Conservation (phyloP, 768 basidiomycete genomes). For the Gyrodon lividus region DNA sequence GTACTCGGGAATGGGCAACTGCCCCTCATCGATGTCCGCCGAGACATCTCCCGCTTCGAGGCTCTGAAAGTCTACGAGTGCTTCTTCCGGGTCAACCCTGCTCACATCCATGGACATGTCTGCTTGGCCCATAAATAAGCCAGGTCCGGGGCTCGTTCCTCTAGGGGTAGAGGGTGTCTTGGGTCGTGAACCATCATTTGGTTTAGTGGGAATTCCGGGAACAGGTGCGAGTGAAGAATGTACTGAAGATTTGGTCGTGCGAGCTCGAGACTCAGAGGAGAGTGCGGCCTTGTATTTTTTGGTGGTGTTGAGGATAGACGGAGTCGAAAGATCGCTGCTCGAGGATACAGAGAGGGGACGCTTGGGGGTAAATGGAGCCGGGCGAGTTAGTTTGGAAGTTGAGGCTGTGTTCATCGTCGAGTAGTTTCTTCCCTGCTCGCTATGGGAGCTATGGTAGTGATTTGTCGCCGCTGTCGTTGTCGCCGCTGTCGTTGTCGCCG, state of each 20-base stretch:
- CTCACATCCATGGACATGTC: conserved; percentile 69
- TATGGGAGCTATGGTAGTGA: not conserved
- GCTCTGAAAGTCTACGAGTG: conserved; percentile 70
- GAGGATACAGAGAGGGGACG: conserved; percentile 42
- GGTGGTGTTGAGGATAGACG: conserved; percentile 40
- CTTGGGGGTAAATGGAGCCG: conserved; percentile 55
- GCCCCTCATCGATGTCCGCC: conserved; percentile 61
- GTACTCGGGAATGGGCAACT: conserved; percentile 46
- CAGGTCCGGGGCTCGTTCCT: conserved; percentile 45
- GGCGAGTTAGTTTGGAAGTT: conserved; percentile 38
- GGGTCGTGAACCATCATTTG: conserved; percentile 40
- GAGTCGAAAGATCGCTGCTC: conserved; percentile 36
- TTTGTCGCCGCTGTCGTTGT: no score
- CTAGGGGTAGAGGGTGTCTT: conserved; percentile 55
- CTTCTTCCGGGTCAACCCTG: conserved; percentile 72
- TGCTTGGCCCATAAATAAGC: conserved; percentile 45
- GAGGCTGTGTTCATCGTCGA: conserved; percentile 22
- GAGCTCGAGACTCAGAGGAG: conserved; percentile 42
- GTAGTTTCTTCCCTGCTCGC: not conserved
- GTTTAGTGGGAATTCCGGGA: conserved; percentile 54
- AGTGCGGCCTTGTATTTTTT: conserved; percentile 71
- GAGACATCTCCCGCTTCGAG: conserved; percentile 71
- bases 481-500: conserved; percentile 8
- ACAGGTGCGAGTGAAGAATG: conserved; percentile 41
- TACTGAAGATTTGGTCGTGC: conserved; percentile 29